Conservation (phyloP, 345 rosid species). For the Salix suchowensis region DNA sequence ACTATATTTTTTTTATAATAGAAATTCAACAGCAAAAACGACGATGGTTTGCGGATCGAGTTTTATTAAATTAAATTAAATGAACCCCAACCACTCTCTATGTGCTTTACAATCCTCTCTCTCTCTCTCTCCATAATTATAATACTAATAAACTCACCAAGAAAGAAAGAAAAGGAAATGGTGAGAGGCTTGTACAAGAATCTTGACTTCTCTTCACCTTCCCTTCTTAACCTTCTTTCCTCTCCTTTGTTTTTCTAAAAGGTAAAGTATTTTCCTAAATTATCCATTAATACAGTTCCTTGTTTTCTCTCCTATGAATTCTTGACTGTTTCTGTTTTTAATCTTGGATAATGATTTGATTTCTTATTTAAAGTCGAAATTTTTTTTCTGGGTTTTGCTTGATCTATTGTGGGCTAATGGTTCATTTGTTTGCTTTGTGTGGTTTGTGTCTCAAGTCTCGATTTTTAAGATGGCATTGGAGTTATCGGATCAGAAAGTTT, state of each 20-base stretch:
- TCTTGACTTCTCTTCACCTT: constrained; percentile 10
- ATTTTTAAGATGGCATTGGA: constrained; percentile 18
- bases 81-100: neutral
- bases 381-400: constrained; percentile 11
- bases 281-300: neutral
- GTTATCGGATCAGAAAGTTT: neutral
- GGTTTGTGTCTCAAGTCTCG: constrained; percentile 2
- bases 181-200: constrained; percentile 13
- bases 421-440: neutral
- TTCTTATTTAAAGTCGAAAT: neutral
- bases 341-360: neutral
- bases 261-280: constrained; percentile 12
- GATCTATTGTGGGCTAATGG: constrained; percentile 9
- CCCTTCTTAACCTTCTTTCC: neutral
- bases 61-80: neutral
- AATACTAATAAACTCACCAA: neutral
- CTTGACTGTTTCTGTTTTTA: neutral
- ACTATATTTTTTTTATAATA: too few species aligned
- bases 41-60: too few species aligned
- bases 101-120: neutral
- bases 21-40: too few species aligned
- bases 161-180: neutral
- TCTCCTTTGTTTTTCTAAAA: constrained; percentile 19
- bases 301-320: neutral
- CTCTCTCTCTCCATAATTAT: too few species aligned